phyloP scores from a whole-genome alignment of 345 rosid genomes.

The Gossypium australe region DNA sequence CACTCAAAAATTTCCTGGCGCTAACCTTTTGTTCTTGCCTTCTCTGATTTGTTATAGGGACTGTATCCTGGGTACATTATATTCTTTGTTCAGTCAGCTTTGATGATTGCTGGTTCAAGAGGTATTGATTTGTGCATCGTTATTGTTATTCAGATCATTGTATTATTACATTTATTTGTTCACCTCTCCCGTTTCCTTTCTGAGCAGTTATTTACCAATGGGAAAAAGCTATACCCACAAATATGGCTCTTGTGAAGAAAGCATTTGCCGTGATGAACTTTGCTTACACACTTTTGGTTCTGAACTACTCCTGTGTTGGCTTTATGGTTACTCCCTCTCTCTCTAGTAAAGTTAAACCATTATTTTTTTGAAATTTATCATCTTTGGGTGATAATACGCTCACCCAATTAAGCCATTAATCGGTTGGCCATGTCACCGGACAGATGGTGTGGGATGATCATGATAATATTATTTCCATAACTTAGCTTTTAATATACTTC shows the following conservation, averaged over 20 bases:
- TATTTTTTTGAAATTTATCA: neutral
- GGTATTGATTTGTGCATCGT: conserved; percentile 34
- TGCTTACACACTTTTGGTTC: conserved; percentile 61
- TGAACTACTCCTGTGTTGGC: conserved; percentile 79
- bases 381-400: neutral
- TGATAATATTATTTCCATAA: neutral
- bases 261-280: conserved; percentile 49
- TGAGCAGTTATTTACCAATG: conserved; percentile 77
- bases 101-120: conserved; percentile 93
- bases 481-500: conserved; percentile 8
- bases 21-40: neutral
- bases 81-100: conserved; percentile 92
- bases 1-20: neutral
- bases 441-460: neutral
- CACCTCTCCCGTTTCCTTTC: neutral
- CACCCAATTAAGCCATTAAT: neutral
- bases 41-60: conserved; percentile 47
- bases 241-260: conserved; percentile 40
- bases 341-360: neutral
- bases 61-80: conserved; percentile 88
- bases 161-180: neutral
- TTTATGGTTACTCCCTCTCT: conserved; percentile 60
- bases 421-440: neutral
- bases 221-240: conserved; percentile 58
- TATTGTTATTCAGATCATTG: neutral